Evolutionary conservation across 805 yeast species (phyloP).

Genomic region (Starmerella ratchasimensis): DNA sequence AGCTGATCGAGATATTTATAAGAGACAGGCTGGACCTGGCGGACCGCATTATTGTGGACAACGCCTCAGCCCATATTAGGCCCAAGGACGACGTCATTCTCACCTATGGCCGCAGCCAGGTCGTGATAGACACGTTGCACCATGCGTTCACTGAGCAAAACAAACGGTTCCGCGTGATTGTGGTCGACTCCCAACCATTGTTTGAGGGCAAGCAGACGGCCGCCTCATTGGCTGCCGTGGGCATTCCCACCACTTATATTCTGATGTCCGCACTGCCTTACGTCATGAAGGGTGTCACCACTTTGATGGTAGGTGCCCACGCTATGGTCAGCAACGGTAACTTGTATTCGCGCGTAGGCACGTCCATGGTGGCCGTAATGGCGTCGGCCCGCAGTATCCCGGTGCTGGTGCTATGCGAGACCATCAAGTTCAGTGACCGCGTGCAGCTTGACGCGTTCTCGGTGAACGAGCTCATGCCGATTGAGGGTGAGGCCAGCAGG

Average conservation of each 20-base stretch:
- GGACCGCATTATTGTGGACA: slow-evolving; percentile 66
- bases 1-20: slow-evolving; percentile 64
- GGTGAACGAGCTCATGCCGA: slow-evolving; percentile 54
- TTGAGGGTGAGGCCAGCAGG: slow-evolving; percentile 31
- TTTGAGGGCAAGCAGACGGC: slow-evolving; percentile 83
- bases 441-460: slow-evolving; percentile 96
- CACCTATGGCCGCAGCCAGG: slow-evolving; percentile 80
- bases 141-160: slow-evolving; percentile 47
- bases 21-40: slow-evolving; percentile 75
- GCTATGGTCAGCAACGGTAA: slow-evolving; percentile 93
- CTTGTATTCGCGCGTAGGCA: slow-evolving; percentile 84
- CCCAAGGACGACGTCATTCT: slow-evolving; percentile 62
- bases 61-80: slow-evolving; percentile 62
- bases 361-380: slow-evolving; percentile 85
- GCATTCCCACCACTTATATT: slow-evolving; percentile 65
- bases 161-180: slow-evolving; percentile 60
- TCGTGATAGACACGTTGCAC: slow-evolving; percentile 59
- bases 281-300: slow-evolving; percentile 73
- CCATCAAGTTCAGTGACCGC: slow-evolving; percentile 84
- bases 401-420: slow-evolving; percentile 88
- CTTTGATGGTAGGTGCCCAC: slow-evolving; percentile 90
- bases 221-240: slow-evolving; percentile 43
- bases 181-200: slow-evolving; percentile 86
- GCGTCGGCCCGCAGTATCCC: slow-evolving; percentile 82
- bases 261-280: slow-evolving; percentile 67